Percentiles rank a stretch among this genome's conserved stretches.
Conservation (phyloP, 768 basidiomycete species). For the Rhodotorula babjevae region DNA sequence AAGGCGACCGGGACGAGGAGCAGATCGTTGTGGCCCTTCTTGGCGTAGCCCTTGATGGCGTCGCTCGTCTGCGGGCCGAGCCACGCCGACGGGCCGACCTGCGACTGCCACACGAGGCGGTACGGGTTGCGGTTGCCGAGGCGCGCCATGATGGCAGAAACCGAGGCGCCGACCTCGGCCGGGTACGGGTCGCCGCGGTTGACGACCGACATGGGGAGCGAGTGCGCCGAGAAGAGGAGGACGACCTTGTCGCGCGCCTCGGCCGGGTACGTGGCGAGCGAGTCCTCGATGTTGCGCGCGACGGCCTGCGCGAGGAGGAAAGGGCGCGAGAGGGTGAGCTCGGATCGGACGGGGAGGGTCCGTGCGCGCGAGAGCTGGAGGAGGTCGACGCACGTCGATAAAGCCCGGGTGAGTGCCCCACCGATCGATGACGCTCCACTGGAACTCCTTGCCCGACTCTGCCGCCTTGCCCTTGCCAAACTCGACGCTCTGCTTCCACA, state of each 20-base stretch:
- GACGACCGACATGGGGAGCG: slow-evolving; percentile 93
- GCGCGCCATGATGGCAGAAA: slow-evolving; percentile 85
- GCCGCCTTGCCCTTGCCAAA: slow-evolving; percentile 50
- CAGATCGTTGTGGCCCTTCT: slow-evolving; percentile 51
- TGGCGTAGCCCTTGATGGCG: slow-evolving; percentile 63
- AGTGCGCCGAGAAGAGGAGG: slow-evolving; percentile 93
- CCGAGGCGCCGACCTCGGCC: slow-evolving; percentile 88
- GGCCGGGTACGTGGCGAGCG: slow-evolving; percentile 71
- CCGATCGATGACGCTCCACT: slow-evolving; percentile 97
- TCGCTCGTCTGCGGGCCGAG: slow-evolving; percentile 94
- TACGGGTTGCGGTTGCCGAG: slow-evolving; percentile 67
- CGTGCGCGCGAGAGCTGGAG: neutral
- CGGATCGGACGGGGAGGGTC: no score
- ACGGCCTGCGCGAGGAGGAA: slow-evolving; percentile 61
- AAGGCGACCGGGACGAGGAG: slow-evolving; percentile 93
- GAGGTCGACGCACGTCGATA: slow-evolving; percentile 64
- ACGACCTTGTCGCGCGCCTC: slow-evolving; percentile 68
- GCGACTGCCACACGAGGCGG: slow-evolving; percentile 94
- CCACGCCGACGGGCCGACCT: slow-evolving; percentile 96
- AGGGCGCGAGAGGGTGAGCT: no score
- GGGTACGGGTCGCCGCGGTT: slow-evolving; percentile 98
- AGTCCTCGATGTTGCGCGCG: slow-evolving; percentile 76
- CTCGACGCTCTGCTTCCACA: slow-evolving; percentile 51
- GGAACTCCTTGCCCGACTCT: slow-evolving; percentile 60
- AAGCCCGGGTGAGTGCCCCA: slow-evolving; percentile 96